Evolutionary conservation across 2,329 filamentous ascomycete species (phyloP).

Genomic region (Ploettnerulaceae sp.): DNA sequence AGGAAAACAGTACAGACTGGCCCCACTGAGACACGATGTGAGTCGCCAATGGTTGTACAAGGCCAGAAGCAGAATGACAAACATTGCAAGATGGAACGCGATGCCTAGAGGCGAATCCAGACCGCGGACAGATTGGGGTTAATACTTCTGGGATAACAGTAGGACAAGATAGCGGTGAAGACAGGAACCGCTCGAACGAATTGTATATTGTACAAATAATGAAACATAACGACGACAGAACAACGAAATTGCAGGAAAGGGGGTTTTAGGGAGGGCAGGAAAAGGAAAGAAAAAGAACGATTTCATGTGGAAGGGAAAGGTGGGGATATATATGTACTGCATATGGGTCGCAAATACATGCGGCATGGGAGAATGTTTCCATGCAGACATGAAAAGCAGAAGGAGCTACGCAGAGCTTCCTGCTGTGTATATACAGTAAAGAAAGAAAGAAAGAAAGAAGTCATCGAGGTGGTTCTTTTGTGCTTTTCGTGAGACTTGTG

Average conservation of each 20-base stretch:
- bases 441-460: not conserved
- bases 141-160: not conserved
- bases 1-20: too few species aligned
- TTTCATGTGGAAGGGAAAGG: not conserved
- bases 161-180: not conserved
- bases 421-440: too few species aligned
- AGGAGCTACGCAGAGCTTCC: not conserved
- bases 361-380: not conserved
- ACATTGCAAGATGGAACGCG: too few species aligned
- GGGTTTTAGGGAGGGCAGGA: constrained; percentile 1
- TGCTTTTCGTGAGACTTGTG: too few species aligned
- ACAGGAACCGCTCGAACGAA: not conserved
- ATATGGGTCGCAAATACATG: not conserved
- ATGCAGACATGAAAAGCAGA: not conserved
- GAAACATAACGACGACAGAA: constrained; percentile 11
- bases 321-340: not conserved
- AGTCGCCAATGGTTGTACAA: too few species aligned
- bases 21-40: too few species aligned
- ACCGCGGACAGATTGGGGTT: not conserved
- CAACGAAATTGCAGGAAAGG: not conserved
- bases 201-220: constrained; percentile 18
- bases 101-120: too few species aligned
- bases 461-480: not conserved
- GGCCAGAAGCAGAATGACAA: too few species aligned
- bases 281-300: not conserved